phyloP scores from a whole-genome alignment of 768 basidiomycete genomes.

The Coprinellus micaceus region DNA sequence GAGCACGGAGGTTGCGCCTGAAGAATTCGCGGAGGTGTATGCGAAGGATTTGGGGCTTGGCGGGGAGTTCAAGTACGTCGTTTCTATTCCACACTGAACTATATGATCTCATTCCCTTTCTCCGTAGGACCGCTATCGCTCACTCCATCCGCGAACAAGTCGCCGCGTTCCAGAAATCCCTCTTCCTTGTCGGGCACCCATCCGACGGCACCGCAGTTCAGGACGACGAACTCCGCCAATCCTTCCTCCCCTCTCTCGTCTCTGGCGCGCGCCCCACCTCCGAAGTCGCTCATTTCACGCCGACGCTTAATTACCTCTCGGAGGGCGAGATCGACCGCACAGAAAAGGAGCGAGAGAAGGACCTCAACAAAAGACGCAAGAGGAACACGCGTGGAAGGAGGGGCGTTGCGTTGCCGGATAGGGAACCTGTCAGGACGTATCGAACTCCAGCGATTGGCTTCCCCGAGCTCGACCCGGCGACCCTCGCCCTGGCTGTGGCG shows the following conservation, averaged over 20 bases:
- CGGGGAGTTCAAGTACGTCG: constrained; percentile 86
- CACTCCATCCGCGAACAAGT: constrained; percentile 96
- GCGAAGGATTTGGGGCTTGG: constrained; percentile 81
- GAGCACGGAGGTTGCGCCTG: constrained; percentile 75
- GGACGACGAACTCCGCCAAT: constrained; percentile 88
- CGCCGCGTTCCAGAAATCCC: constrained; percentile 84
- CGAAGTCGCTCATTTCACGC: constrained; percentile 78
- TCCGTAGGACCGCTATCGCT: constrained; percentile 83
- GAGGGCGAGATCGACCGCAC: constrained; percentile 85
- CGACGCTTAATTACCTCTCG: constrained; percentile 83
- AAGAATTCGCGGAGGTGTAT: constrained; percentile 89
- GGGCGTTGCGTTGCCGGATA: constrained; percentile 84
- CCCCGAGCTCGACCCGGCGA: constrained; percentile 72
- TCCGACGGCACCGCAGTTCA: constrained; percentile 72
- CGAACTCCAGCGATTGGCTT: constrained; percentile 86
- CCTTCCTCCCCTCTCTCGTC: constrained; percentile 80
- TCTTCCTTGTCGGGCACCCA: constrained; percentile 86
- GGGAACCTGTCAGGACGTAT: constrained; percentile 88
- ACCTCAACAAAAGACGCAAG: constrained; percentile 79
- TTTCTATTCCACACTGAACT: not conserved
- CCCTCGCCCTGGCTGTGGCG: constrained; percentile 60
- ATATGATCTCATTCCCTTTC: not conserved
- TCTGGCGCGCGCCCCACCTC: constrained; percentile 71
- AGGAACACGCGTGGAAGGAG: constrained; percentile 78
- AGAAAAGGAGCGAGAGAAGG: constrained; percentile 93